Evolutionary conservation across 2,329 filamentous ascomycete genomes (phyloP), one percentile per base, ranked within the genome.

Genomic region (Didymella keratinophila): DNA sequence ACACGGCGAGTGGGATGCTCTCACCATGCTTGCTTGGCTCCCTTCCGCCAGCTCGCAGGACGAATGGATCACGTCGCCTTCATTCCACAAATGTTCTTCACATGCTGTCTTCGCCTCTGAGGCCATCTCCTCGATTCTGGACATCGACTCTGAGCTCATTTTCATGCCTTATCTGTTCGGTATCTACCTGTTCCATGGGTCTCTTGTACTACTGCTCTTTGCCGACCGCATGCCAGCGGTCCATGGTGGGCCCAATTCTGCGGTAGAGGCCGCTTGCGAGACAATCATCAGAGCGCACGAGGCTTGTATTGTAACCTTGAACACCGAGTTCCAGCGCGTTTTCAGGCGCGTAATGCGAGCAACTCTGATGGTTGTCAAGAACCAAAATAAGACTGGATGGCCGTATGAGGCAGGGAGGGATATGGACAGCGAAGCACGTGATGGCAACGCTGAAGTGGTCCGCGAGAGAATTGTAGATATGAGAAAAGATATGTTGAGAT

Each of bases 141-240:
- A 25, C 2, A 34, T 51, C 20, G 48, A 51, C 16, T 36, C 48
- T 16, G 48, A 51, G 27, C 48, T 51, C 11, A 34, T 51, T n/a
- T 51, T 51, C 27, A 51, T 51, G 48, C 48, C 48, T 3, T 51
- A 51, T n/a, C 20, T 51, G 18, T 51, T 51, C 16, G 48, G 48
- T 20, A 51, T 51, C 18, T 51, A 51, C 18, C 20, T 51, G 4
- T 51, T 51, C 6, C 48, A 51, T n/a, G 48, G 48, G 12, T 51
- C 48, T 14, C 48, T 51, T n/a, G 48, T 51, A 7, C 21, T 51
- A 10, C 27, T 51, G 8, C 27, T 51, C 3, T 51, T 51, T 9
- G 48, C 48, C 12, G 48, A 51, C 25, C 48, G 48, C 27, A 51
- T 51, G 48, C 48, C 48, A 25, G 48, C 48, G 11, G 48, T 51